phyloP scores from a whole-genome alignment of 176 grass and related monocot species.

The Secale cereale region DNA sequence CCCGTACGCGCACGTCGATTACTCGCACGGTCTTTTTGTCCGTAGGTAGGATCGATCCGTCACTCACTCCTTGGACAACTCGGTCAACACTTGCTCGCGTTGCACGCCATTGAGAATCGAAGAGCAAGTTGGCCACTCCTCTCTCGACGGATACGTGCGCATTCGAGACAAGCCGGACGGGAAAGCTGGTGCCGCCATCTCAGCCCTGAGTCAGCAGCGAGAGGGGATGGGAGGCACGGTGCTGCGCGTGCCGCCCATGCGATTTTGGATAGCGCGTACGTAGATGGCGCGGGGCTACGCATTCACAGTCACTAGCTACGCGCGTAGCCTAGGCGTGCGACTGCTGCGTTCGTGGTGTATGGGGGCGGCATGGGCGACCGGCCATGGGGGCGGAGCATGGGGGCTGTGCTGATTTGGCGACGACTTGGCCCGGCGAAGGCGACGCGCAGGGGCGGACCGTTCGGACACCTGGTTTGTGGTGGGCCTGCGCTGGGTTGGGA shows the following conservation, averaged over 20 bases:
- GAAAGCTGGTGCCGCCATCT: background rate
- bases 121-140: background rate
- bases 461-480: background rate
- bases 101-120: background rate
- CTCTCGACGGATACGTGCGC: background rate
- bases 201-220: background rate
- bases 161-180: background rate
- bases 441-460: background rate
- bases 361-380: constrained; percentile 7
- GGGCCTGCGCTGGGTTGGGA: background rate
- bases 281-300: background rate
- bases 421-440: background rate
- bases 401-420: background rate
- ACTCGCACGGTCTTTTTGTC: background rate
- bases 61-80: background rate
- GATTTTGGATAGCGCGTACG: background rate
- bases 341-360: background rate
- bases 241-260: constrained; percentile 27
- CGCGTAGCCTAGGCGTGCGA: background rate
- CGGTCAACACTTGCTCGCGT: background rate
- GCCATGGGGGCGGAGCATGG: background rate
- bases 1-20: background rate
- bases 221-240: background rate
- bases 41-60: background rate
- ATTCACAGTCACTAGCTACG: background rate